Evolutionary conservation across 352 stramenopile genomes (phyloP).

Genomic region (Pythium brachiatum): DNA sequence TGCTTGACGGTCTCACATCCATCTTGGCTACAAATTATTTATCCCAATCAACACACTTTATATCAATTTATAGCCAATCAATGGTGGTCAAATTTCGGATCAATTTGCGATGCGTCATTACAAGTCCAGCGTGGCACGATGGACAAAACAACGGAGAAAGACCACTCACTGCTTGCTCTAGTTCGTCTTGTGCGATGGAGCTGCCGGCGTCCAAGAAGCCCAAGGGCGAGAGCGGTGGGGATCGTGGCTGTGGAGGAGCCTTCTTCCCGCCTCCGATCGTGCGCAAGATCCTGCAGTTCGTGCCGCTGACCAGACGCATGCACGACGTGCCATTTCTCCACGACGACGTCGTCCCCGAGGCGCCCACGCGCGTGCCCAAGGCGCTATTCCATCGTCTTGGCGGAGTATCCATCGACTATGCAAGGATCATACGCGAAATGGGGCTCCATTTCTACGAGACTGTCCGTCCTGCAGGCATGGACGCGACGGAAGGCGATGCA

Average conservation of each 20-base stretch:
- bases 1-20: no score
- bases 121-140: no score
- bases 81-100: no score
- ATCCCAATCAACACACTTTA: no score
- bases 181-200: no score
- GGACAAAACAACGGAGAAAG: no score
- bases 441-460: neutral
- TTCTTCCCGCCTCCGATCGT: neutral
- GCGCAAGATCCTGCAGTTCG: conserved; percentile 1
- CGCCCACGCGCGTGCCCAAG: neutral
- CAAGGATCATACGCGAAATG: neutral
- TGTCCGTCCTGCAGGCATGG: neutral
- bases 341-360: neutral
- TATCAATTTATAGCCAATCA: no score
- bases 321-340: neutral
- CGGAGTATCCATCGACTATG: neutral
- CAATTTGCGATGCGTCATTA: no score
- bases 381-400: neutral
- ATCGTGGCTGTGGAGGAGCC: no score
- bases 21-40: no score
- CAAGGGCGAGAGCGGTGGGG: neutral
- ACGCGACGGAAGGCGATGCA: neutral
- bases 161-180: no score
- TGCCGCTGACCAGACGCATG: neutral
- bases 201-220: neutral